Evolutionary conservation across 495 filamentous ascomycete species (phyloP).

Genomic region (Penicillium psychrofluorescens): DNA sequence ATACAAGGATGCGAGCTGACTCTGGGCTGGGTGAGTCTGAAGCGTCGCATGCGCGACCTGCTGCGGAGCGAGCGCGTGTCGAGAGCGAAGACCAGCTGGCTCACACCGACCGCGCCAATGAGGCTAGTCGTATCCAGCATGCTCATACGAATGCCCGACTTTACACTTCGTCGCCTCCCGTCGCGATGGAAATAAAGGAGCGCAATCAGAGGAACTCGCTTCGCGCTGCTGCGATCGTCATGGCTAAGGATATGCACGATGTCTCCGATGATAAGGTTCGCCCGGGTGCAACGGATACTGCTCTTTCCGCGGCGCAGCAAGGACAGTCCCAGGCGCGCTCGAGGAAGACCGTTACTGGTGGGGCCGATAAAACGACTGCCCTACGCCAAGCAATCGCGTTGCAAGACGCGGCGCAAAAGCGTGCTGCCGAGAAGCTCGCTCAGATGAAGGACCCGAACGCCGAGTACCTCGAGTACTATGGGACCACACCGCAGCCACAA

Average conservation of each 20-base stretch:
- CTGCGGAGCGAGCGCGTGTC: constrained; percentile 45
- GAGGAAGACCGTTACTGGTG: constrained; percentile 18
- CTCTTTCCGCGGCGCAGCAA: constrained; percentile 28
- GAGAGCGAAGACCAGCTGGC: constrained; percentile 18
- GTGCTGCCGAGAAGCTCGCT: constrained; percentile 74
- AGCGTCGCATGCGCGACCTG: constrained; percentile 56
- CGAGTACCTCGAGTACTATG: constrained; percentile 68
- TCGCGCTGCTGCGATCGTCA: constrained; percentile 73
- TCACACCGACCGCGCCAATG: constrained; percentile 36
- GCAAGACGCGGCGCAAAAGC: constrained; percentile 77
- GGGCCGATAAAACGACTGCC: constrained; percentile 20
- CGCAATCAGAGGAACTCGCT: constrained; percentile 60
- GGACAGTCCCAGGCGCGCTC: constrained; percentile 32
- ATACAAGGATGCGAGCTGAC: constrained; percentile 58
- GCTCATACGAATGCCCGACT: constrained; percentile 50
- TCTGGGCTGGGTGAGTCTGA: constrained; percentile 53
- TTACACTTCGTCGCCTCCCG: constrained; percentile 69
- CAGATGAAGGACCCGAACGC: constrained; percentile 68
- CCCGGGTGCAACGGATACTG: constrained; percentile 12
- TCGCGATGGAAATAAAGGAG: constrained; percentile 66
- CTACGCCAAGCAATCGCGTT: constrained; percentile 51
- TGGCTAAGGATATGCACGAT: constrained; percentile 81
- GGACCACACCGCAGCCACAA: constrained; percentile 39
- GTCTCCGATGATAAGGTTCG: constrained; percentile 40
- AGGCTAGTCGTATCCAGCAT: constrained; percentile 52